Evolutionary conservation across 2,329 filamentous ascomycete genomes (phyloP), one percentile per base, ranked within the genome.

Genomic region (Paecilomyces fulvus): DNA sequence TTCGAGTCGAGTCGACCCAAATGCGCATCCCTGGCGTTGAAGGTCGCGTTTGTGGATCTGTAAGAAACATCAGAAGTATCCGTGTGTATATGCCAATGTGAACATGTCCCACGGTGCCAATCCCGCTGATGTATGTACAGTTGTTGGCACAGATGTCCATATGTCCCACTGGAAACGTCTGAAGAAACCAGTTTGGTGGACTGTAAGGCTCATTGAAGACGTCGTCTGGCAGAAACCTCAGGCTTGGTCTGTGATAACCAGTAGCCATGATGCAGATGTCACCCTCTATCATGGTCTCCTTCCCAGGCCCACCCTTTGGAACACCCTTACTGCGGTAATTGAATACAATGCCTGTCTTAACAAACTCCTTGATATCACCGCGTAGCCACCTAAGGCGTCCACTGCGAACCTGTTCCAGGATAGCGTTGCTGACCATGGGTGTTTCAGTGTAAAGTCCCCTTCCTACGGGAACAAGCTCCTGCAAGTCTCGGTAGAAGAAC

Each of bases 201-300:
- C 78, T 76, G 64, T 94, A 95, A 0, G 87, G 86, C 59, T 88
- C 82, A 9, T 81, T 67, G 67, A 94, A 94, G 65, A 82, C 85
- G 54, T 90, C 83, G 0, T 83, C 75, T 0, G 90, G 90, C 0
- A 95, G 77, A 70, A 95, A 94, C 9, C 77, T 77, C 0, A 95
- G 79, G 3, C 81, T 83, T 0, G 90, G 90, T 0, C 90, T 81
- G 63, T 89, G 81, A 74, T 84, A 95, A 0, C 90, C 90, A 0
- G 90, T 95, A 0, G 90, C 90, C 81, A 94, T 85, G 59, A 95
- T 85, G 53, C 91, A 82, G 4, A 94, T 81, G 62, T 95, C 89
- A 3, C 83, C 89, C 49, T 86, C 77, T 28, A 95, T 78, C 20
- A 84, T 62, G 17, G 81, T 78, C 57, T 86, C 80, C 30, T 79